These are phyloP conservation scores for Pythium volutum DNA, from an alignment of 352 stramenopile genomes.

Conservation along the genomic window DNA sequence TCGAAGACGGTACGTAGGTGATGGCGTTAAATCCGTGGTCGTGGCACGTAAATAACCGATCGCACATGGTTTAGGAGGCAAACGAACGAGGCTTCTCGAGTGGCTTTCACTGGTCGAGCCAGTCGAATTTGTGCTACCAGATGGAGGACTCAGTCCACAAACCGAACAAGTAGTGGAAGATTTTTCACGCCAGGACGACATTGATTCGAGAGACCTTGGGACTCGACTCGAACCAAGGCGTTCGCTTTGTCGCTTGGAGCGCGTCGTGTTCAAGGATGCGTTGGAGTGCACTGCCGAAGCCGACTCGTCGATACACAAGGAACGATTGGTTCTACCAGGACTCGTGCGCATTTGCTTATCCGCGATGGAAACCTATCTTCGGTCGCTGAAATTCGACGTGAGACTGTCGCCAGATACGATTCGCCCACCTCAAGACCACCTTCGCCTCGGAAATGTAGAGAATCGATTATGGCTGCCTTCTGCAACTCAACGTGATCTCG, in stretches of 20 bases:
- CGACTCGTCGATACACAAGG: no score
- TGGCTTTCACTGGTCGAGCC: conserved; percentile 32
- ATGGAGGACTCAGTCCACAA: conserved; percentile 33
- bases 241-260: conserved; percentile 1
- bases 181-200: conserved; percentile 16
- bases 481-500: background rate
- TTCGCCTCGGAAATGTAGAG: background rate
- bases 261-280: background rate
- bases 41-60: background rate
- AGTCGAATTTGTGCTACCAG: conserved; percentile 43
- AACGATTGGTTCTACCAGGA: background rate
- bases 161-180: conserved; percentile 37
- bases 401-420: background rate
- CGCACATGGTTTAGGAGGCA: conserved; percentile 26
- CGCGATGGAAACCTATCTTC: conserved; percentile 4
- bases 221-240: background rate
- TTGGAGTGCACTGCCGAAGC: no score
- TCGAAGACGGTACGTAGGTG: conserved; percentile 36
- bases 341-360: background rate
- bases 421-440: background rate
- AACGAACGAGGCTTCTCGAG: conserved; percentile 24
- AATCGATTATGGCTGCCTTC: background rate
- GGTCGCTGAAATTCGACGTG: conserved; percentile 2
- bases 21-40: no score
- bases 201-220: background rate